Evolutionary conservation across 129 eudicot genomes (phyloP).

Genomic region (Calendula officinalis): DNA sequence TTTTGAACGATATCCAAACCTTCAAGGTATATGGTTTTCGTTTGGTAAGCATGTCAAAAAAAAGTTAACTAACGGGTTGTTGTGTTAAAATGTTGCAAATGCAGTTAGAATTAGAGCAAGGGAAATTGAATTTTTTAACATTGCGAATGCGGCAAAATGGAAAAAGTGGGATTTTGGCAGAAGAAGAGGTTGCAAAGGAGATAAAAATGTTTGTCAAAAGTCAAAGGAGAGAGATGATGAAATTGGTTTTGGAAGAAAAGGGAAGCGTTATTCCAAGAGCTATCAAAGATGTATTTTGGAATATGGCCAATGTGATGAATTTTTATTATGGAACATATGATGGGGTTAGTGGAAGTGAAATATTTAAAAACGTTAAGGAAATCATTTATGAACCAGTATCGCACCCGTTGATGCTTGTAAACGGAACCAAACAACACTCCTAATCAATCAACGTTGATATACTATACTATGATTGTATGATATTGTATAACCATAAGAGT

Average conservation of each 20-base stretch:
- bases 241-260: slow-evolving; percentile 39
- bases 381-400: slow-evolving; percentile 47
- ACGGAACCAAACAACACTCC: too few relatives aligned
- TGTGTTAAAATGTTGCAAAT: neutral
- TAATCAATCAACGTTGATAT: too few relatives aligned
- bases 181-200: slow-evolving; percentile 41
- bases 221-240: slow-evolving; percentile 49
- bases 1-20: slow-evolving; percentile 57
- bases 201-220: slow-evolving; percentile 15
- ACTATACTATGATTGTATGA: too few relatives aligned
- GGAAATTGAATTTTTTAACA: slow-evolving; percentile 53
- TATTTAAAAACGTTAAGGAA: slow-evolving; percentile 33
- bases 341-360: slow-evolving; percentile 51
- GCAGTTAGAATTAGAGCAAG: slow-evolving; percentile 58
- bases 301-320: slow-evolving; percentile 39
- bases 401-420: too few relatives aligned
- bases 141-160: slow-evolving; percentile 35
- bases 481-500: too few relatives aligned
- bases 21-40: slow-evolving; percentile 41
- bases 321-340: slow-evolving; percentile 51
- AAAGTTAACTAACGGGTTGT: neutral
- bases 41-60: neutral
- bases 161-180: slow-evolving; percentile 2
- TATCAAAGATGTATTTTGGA: slow-evolving; percentile 35
- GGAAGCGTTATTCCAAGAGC: slow-evolving; percentile 45